These are phyloP conservation scores for Trichoderma brevicompactum DNA, from an alignment of 2,329 filamentous ascomycete genomes.

Conservation along the genomic window DNA sequence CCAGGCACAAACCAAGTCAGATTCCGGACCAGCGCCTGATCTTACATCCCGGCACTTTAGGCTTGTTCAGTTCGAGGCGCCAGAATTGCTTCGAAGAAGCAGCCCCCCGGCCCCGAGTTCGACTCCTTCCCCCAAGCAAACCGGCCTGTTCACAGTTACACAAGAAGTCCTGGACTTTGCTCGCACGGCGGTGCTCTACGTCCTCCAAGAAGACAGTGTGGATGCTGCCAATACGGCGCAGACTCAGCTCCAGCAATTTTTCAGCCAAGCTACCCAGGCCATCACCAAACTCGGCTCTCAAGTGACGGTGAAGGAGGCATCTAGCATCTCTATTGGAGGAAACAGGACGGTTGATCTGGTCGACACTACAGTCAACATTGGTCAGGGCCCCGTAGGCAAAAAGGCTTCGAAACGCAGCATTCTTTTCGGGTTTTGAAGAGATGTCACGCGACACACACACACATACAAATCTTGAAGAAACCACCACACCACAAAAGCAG, in stretches of 20 bases:
- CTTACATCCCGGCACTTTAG: slow-evolving; percentile 6
- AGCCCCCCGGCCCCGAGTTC: slow-evolving; percentile 6
- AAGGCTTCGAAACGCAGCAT: slow-evolving; percentile 32
- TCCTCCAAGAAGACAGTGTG: slow-evolving; percentile 61
- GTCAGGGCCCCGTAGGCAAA: slow-evolving; percentile 36
- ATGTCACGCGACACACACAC: background rate
- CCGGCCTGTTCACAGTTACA: slow-evolving; percentile 52
- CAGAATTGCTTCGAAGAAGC: background rate
- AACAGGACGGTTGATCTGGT: slow-evolving; percentile 57
- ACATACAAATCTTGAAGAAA: background rate
- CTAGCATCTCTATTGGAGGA: slow-evolving; percentile 49
- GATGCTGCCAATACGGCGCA: slow-evolving; percentile 59
- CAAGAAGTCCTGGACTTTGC: slow-evolving; percentile 66
- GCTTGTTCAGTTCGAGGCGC: background rate
- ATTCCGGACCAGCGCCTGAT: background rate
- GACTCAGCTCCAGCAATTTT: slow-evolving; percentile 58
- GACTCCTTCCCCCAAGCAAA: slow-evolving; percentile 15
- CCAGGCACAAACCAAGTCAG: background rate
- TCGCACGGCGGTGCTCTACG: slow-evolving; percentile 63
- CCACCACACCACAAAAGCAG: background rate
- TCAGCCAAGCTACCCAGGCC: slow-evolving; percentile 47
- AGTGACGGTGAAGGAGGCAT: slow-evolving; percentile 46
- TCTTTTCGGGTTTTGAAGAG: background rate
- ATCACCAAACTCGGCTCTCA: slow-evolving; percentile 39
- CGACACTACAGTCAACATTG: slow-evolving; percentile 49